Percentiles rank a stretch among this genome's conserved stretches.
These are phyloP conservation scores for Stachybotrys chartarum DNA, from an alignment of 2,329 filamentous ascomycete genomes.

Conservation along the genomic window DNA sequence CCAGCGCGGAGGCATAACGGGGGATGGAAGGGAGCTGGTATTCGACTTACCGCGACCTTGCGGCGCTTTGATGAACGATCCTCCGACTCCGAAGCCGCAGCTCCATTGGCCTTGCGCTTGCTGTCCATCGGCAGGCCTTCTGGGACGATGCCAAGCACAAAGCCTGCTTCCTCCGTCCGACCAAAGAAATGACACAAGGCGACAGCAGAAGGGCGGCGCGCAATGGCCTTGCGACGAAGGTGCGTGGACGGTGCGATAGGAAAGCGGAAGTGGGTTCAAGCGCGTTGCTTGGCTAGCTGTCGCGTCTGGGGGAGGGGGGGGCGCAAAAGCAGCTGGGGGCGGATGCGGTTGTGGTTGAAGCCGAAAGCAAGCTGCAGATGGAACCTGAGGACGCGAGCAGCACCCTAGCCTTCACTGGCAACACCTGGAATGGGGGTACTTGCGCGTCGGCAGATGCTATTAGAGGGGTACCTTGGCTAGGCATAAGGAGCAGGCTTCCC, in stretches of 20 bases:
- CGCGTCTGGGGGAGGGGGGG: neutral
- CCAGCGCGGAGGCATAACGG: neutral
- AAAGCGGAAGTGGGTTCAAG: conserved; percentile 17
- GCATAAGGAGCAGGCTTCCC: too few species aligned
- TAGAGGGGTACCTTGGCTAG: too few species aligned
- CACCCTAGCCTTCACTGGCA: too few species aligned
- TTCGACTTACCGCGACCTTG: conserved; percentile 41
- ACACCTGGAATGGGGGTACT: too few species aligned
- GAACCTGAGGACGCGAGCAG: neutral
- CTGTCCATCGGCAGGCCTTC: conserved; percentile 36
- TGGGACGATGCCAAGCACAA: conserved; percentile 8
- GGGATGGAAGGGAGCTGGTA: conserved; percentile 8
- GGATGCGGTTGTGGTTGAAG: neutral
- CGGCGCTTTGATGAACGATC: conserved; percentile 50
- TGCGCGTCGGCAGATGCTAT: too few species aligned
- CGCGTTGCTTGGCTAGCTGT: conserved; percentile 16
- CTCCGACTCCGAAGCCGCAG: conserved; percentile 35
- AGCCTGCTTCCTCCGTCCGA: too few species aligned
- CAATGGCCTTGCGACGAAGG: conserved; percentile 19
- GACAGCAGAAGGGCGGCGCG: conserved; percentile 9
- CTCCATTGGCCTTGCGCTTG: conserved; percentile 49
- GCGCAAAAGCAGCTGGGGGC: neutral
- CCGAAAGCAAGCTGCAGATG: neutral
- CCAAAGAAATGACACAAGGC: neutral
- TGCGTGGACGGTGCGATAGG: conserved; percentile 9